Conservation (phyloP, 495 filamentous ascomycete genomes). For the Clohesyomyces aquaticus region DNA sequence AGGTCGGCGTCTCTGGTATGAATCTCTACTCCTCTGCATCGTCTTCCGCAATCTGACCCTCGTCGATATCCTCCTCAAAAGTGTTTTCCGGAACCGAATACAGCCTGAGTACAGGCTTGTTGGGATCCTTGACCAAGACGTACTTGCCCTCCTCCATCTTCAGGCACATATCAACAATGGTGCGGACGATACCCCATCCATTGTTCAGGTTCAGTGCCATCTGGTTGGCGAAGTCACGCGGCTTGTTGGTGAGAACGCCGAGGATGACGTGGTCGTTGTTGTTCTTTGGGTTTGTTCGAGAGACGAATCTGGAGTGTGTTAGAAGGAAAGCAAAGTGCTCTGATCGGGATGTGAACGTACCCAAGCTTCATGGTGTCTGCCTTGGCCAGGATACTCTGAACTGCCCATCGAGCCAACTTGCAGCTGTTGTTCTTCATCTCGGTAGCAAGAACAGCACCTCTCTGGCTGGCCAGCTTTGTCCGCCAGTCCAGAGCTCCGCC, state of each 20-base stretch:
- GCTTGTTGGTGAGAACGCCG: constrained; percentile 96
- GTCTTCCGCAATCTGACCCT: constrained; percentile 48
- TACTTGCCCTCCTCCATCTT: constrained; percentile 74
- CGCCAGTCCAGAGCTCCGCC: constrained; percentile 96
- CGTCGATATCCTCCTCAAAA: constrained; percentile 78
- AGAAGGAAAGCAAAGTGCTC: too few relatives aligned
- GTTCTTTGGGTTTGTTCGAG: constrained; percentile 85
- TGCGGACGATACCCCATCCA: constrained; percentile 98
- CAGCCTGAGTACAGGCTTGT: constrained; percentile 87
- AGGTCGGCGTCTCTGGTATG: neutral
- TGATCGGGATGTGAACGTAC: constrained; percentile 55
- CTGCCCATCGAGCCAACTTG: constrained; percentile 96
- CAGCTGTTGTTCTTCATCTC: constrained; percentile 99
- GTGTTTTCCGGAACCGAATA: constrained; percentile 88
- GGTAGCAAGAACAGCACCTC: constrained; percentile 96
- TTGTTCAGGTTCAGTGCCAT: constrained; percentile 97
- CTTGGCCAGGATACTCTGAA: constrained; percentile 91
- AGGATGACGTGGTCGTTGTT: constrained; percentile 91
- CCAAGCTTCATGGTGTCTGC: constrained; percentile 98
- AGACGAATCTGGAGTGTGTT: constrained; percentile 72
- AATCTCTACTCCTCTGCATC: constrained; percentile 52
- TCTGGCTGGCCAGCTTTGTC: constrained; percentile 85
- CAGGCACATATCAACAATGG: constrained; percentile 88
- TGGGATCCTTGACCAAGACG: constrained; percentile 83
- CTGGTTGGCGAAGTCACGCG: constrained; percentile 91